Evolutionary conservation across 495 filamentous ascomycete species (phyloP).

Genomic region (Neurospora hispaniola): DNA sequence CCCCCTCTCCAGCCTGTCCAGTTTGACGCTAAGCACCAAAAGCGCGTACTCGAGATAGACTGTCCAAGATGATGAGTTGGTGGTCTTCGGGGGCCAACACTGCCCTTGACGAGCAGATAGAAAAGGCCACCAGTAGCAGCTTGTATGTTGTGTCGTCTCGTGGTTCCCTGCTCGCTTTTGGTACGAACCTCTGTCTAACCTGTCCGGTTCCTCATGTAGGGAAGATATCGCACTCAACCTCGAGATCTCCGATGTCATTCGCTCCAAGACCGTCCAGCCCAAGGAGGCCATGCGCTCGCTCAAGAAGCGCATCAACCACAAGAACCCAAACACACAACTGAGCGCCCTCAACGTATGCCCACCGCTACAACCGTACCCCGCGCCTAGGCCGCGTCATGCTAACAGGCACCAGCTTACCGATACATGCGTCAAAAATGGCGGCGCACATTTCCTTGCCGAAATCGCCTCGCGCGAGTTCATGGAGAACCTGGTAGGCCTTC

Average conservation of each 20-base stretch:
- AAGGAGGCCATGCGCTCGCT: slow-evolving; percentile 96
- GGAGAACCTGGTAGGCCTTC: slow-evolving; percentile 85
- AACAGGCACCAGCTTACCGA: slow-evolving; percentile 57
- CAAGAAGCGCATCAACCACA: slow-evolving; percentile 86
- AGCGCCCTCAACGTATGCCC: slow-evolving; percentile 72
- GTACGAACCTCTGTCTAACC: slow-evolving; percentile 11
- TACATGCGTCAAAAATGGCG: slow-evolving; percentile 97
- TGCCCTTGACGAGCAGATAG: slow-evolving; percentile 91
- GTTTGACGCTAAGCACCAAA: slow-evolving; percentile 1
- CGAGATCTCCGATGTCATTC: slow-evolving; percentile 92
- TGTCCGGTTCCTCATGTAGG: slow-evolving; percentile 32
- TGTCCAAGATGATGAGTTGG: slow-evolving; percentile 69
- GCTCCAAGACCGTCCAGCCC: slow-evolving; percentile 91
- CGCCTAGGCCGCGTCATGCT: slow-evolving; percentile 7
- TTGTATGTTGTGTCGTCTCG: slow-evolving; percentile 45
- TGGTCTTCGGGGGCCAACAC: slow-evolving; percentile 68
- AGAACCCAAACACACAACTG: slow-evolving; percentile 92
- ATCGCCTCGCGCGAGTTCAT: slow-evolving; percentile 96
- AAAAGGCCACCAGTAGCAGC: slow-evolving; percentile 85
- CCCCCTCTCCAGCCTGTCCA: not conserved
- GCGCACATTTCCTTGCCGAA: slow-evolving; percentile 88
- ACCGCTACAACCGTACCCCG: not conserved
- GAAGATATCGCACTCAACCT: slow-evolving; percentile 95
- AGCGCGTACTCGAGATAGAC: slow-evolving; percentile 1
- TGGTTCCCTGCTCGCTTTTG: not conserved